A percentile compares a stretch with the other conserved stretches of the same genome.
Conservation (phyloP, 2,329 filamentous ascomycete species). For the Penicillium sp. region DNA sequence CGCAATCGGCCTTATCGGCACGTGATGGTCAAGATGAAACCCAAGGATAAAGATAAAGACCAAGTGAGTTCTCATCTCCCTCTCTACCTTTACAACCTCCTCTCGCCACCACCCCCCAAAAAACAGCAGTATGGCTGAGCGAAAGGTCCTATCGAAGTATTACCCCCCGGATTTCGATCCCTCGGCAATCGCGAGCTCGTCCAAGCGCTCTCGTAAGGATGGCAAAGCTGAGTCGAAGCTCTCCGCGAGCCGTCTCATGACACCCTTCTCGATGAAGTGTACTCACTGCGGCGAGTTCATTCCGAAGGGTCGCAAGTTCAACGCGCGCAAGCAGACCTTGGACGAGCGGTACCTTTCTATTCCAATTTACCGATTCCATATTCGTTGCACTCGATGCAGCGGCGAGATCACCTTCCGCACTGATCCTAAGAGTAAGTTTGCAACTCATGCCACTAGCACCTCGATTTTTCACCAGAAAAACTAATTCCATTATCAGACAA, state of each 20-base stretch:
- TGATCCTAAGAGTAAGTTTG: slow-evolving; percentile 71
- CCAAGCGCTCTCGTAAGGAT: slow-evolving; percentile 43
- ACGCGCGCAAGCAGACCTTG: slow-evolving; percentile 87
- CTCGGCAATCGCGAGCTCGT: slow-evolving; percentile 67
- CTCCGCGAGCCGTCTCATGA: slow-evolving; percentile 73
- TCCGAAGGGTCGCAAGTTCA: slow-evolving; percentile 93
- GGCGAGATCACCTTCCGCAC: slow-evolving; percentile 91
- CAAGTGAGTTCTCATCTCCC: too few species aligned
- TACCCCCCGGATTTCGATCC: slow-evolving; percentile 86
- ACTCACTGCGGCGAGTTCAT: slow-evolving; percentile 67
- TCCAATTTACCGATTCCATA: slow-evolving; percentile 85
- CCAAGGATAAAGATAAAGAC: too few species aligned
- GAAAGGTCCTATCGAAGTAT: slow-evolving; percentile 66
- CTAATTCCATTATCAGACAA: slow-evolving; percentile 42
- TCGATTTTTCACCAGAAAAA: too few species aligned
- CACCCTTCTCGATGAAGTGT: slow-evolving; percentile 79
- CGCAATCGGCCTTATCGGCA: too few species aligned
- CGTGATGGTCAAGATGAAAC: too few species aligned
- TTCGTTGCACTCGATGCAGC: slow-evolving; percentile 80
- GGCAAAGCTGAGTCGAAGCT: slow-evolving; percentile 66
- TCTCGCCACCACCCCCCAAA: background rate
- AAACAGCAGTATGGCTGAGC: slow-evolving; percentile 66
- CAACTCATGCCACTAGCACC: background rate
- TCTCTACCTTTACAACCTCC: too few species aligned
- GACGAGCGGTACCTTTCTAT: slow-evolving; percentile 88